Base-by-base conservation (phyloP, 148 eudicot genomes). In the Arctostaphylos glauca region DNA sequence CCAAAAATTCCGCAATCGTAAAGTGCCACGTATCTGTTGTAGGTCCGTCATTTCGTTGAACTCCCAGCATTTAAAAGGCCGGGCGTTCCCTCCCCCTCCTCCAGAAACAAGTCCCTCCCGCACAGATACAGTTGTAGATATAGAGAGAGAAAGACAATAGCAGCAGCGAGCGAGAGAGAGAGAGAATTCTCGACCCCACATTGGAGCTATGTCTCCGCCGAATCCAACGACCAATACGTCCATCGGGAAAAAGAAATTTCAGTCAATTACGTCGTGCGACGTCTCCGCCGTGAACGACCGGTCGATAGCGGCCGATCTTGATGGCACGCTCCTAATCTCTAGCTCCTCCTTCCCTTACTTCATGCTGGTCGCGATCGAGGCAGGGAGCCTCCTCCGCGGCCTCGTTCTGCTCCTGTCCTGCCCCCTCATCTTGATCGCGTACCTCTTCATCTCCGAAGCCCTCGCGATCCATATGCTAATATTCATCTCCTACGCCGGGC, bases 291-390 rank as follows among this genome's bases (percentile, higher is more conserved):
- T 72, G 0, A 83, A 77, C 6, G 90, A 85, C 88, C 86, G 79
- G 54, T 89, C 97, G 25, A 86, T 96, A 5, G 99, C 99, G 46
- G 99, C 99, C 5, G 99, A 96, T 78, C 90, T 96, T 67, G 99
- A 96, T 82, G 99, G 99, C 2, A 96, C 99, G 0, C 90, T 96
- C n/a, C 85, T 96, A 41, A 89, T 88, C 44, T 83, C 89, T 38
- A 71, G 89, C 13, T 89, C 92, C 41, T 93, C 99, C 23, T 94
- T 96, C 86, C 99, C 99, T 0, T 96, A 96, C 91, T 96, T 91
- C 89, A 90, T 96, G 93, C 90, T 96, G 16, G 87, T 96, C 7
- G 95, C 99, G 7, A 88, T 96, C 18, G 99, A 96, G 50, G 99
- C 99, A 70, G 99, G 99, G 0, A 92, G 97, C 82, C 79, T 93